Base-by-base conservation (phyloP, 2,329 filamentous ascomycete species). In the Fusarium sp. region DNA sequence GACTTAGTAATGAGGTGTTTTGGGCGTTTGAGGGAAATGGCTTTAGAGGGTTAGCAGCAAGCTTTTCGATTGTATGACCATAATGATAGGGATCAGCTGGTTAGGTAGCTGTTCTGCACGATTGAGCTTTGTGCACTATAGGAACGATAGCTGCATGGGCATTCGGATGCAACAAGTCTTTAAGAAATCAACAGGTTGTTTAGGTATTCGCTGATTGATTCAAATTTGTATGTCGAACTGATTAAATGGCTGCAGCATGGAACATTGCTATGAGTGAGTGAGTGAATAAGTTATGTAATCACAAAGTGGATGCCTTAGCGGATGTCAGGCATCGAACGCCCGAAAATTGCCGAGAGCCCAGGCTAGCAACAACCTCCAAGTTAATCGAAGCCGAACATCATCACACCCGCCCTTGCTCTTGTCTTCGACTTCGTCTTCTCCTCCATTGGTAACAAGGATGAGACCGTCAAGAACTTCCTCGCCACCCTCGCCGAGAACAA, bases 401-500 rank as follows among this genome's bases (percentile, higher is more conserved):
- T 70, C 62, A 60, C 58, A 57, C 53, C 48, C 59, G 43, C 66
- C 54, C 39, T 57, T 44, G 20, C 32, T 30, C 27, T 32, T 51
- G 49, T 57, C 41, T 48, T 53, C 55, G 48, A 68, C 72, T 65
- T 69, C 67, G 60, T 54, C 68, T 60, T 54, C 68, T 60, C 53
- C 30, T 65, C 55, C 35, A 46, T 91, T 70, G 91, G 91, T 74
- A 82, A 83, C 72, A 87, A 90, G 80, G 93, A 92, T 78, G 89
- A 92, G 78, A 93, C 94, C 68, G 84, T 98, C 81, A 94, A 96
- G 90, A 96, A 97, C 88, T 94, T 99, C 86, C 88, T 99, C 75
- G 79, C 85, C 59, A 92, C 95, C 59, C 88, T 99, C 61, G 95
- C 96, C 72, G 93, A 96, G 85, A 97, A 99, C 90, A 99, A 99